Evolutionary conservation across 2,329 filamentous ascomycete species (phyloP), one percentile per base, ranked within the genome.

Genomic region (Colletotrichum sp.): DNA sequence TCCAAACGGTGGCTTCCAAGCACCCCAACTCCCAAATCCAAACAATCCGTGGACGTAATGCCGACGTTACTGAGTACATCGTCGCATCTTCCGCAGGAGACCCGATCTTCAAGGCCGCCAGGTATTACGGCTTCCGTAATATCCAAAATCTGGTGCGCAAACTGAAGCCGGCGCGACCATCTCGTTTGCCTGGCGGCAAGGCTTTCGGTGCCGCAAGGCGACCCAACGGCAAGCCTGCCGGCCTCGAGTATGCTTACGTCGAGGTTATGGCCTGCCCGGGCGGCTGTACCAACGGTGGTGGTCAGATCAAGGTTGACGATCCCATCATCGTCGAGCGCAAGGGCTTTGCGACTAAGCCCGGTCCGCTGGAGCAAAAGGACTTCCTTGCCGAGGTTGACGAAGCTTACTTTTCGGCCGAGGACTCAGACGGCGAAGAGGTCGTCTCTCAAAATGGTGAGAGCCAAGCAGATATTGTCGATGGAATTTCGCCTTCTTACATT

Each of bases 181-280:
- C 94, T 59, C 92, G 94, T 72, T 93, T 98, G 87, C 95, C 96
- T 2, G 96, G 95, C 2, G 94, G 92, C 3, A 93, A 89, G 77
- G 89, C 90, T 0, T 88, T 91, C 61, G 91, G 89, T 2, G 90
- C 88, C 69, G 90, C 87, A 59, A 89, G 90, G 74, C 90, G 88
- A 77, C 88, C 87, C 8, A 86, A 84, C 19, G 90, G 86, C 8
- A 90, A 90, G 79, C 80, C 87, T 22, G 82, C 84, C 22, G 84
- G 86, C 7, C 85, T 91, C 8, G 95, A 98, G 44, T 96, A 96
- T 83, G 91, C 94, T n/a, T 98, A 98, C 84, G 94, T 98, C 32
- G 97, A 99, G 85, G 97, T 99, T 74, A 99, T 99, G 97, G 97
- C 97, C 16, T 99, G 97, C 84, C 97, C 97, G 0, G 97, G 97